Evolutionary conservation across 306 rosid genomes (phyloP).

Genomic region (Gynostemma pentaphyllum): DNA sequence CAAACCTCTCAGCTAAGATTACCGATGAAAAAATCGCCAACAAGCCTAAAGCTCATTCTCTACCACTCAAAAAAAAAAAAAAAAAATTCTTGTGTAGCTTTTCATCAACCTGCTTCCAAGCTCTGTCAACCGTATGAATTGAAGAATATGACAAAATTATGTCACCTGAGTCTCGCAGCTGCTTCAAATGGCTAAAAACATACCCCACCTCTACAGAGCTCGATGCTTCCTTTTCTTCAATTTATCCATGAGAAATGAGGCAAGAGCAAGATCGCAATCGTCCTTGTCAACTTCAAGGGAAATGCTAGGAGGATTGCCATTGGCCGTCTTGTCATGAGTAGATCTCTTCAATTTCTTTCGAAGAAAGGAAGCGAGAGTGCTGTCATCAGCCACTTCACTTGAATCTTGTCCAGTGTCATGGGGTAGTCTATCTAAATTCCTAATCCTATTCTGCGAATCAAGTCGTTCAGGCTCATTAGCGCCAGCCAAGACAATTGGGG

Average conservation of each 20-base stretch:
- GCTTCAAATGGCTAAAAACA: too few relatives aligned
- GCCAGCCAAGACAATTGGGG: background rate
- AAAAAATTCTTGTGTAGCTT: background rate
- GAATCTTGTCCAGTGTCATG: background rate
- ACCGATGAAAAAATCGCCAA: background rate
- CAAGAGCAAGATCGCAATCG: slow-evolving; percentile 13
- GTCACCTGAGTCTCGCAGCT: background rate
- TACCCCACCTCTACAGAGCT: background rate
- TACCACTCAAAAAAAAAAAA: too few relatives aligned
- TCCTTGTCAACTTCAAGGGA: background rate
- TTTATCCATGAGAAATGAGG: slow-evolving; percentile 12
- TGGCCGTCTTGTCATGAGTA: background rate
- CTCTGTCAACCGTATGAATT: background rate
- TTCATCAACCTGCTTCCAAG: background rate
- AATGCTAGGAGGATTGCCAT: background rate
- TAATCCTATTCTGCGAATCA: slow-evolving; percentile 13
- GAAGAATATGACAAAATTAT: background rate
- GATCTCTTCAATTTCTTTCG: slow-evolving; percentile 14
- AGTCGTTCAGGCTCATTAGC: slow-evolving; percentile 10
- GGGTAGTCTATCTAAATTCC: background rate
- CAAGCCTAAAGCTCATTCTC: background rate
- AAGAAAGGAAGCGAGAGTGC: slow-evolving; percentile 14
- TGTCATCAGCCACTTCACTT: slow-evolving; percentile 1
- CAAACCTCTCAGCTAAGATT: background rate
- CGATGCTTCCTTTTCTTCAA: background rate